Base-by-base conservation (phyloP, 192 early-diverging fungal species). In the Linnemannia zychae region DNA sequence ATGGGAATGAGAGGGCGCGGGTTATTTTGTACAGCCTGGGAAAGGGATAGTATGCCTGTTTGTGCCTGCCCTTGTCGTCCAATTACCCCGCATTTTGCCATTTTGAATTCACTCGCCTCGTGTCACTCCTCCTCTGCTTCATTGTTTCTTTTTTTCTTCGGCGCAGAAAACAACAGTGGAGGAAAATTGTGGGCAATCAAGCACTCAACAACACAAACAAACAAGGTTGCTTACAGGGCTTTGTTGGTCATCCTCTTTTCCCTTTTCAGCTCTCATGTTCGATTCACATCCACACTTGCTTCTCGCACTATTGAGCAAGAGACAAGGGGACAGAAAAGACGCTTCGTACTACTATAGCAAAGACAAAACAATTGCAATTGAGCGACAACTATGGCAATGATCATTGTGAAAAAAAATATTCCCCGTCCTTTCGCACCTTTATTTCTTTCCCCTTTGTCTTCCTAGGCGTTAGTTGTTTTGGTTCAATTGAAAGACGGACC, bases 1-100 rank as follows among this genome's bases (percentile, higher is more conserved):
- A 15, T 38, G 67, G 5, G 33, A 40, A 68, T n/a, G 11, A 18
- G 65, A 46, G 20, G 40, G 24, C 49, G 40, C 22, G 40, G 36
- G 24, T 13, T 53, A 66, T 47, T 46, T 67, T 5, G 57, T 72
- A 33, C 36, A 38, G 72, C 49, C 49, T 34, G 50, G 72, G 72
- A 57, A 74, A 33, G 17, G 66, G 17, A 66, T 16, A 28, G 65
- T 37, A 5, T 44, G 33, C 49, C 22, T 22, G 22, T 46, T 28
- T 48, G 40, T 72, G 47, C 34, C 34, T 20, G 17, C 2, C 33
- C 67, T 38, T 18, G 7, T 40, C 5, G 36, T 4, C 7, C 37
- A 36, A 72, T 4, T 84, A 77, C 77, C 82, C 77, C 82, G 77
- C 82, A 84, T 78, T 84, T 75, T 78, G 71, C 81, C 76, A 83